Conservation (phyloP, 139 green algal species). For the Chlorokybus atmophyticus region DNA sequence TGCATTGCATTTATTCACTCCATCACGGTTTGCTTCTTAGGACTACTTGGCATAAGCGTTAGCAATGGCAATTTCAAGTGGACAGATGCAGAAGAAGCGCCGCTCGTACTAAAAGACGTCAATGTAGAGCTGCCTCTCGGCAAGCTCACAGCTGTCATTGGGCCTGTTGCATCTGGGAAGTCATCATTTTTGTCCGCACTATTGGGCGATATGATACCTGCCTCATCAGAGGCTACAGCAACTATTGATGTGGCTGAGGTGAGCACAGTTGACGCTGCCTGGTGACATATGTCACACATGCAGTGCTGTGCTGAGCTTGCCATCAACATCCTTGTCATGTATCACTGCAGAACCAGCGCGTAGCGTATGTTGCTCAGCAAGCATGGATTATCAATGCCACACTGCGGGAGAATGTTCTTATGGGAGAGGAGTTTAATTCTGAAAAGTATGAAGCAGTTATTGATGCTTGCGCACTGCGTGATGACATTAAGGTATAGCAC, state of each 20-base stretch:
- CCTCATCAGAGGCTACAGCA: too few species aligned
- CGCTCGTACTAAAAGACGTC: conserved; percentile 29
- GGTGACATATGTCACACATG: too few species aligned
- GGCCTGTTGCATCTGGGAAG: conserved; percentile 26
- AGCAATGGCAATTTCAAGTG: not conserved
- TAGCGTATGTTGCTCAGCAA: conserved; percentile 8
- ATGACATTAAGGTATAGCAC: too few species aligned
- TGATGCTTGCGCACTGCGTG: conserved; percentile 14
- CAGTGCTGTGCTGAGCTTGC: too few species aligned
- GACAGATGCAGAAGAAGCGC: not conserved
- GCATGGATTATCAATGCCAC: conserved; percentile 32
- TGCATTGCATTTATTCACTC: too few species aligned
- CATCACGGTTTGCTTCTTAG: too few species aligned
- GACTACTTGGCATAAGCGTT: too few species aligned
- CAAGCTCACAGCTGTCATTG: conserved; percentile 50
- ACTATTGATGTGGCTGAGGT: not conserved
- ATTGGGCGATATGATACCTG: not conserved
- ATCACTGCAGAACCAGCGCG: too few species aligned
- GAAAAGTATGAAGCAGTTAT: conserved; percentile 12
- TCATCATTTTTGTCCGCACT: conserved; percentile 5
- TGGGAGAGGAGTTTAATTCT: conserved; percentile 13
- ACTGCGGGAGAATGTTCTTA: conserved; percentile 25
- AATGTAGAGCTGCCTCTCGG: conserved; percentile 38
- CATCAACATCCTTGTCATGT: not conserved
- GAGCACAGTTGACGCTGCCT: too few species aligned